phyloP scores from a whole-genome alignment of 2,329 filamentous ascomycete genomes.

The Westerdykella aurantiaca region DNA sequence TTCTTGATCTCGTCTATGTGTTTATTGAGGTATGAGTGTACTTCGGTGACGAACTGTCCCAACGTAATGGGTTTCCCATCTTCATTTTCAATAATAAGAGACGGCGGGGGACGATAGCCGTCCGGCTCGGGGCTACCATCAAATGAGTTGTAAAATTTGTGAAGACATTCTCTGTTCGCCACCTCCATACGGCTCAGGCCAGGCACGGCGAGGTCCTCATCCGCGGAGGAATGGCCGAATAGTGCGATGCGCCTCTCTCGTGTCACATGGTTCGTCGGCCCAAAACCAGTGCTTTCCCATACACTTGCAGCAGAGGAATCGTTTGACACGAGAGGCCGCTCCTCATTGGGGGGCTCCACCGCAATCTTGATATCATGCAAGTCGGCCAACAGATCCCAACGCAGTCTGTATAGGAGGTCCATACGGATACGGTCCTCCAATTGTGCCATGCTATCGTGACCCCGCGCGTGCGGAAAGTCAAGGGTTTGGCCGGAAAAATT shows the following conservation, averaged over 20 bases:
- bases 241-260: neutral
- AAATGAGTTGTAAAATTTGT: neutral
- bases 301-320: no score
- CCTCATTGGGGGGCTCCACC: neutral
- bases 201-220: conserved; percentile 3
- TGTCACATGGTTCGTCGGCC: no score
- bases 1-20: no score
- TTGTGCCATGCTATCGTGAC: no score
- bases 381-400: conserved; percentile 6
- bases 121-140: no score
- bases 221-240: conserved; percentile 2
- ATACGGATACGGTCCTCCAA: conserved; percentile 1
- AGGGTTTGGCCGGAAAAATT: no score
- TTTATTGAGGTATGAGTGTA: no score
- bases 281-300: no score
- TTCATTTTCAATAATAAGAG: conserved; percentile 4
- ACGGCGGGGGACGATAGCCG: conserved; percentile 4
- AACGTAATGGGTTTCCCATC: conserved; percentile 4
- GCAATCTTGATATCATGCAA: conserved; percentile 4
- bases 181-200: neutral
- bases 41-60: conserved; percentile 6
- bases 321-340: no score
- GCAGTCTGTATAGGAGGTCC: conserved; percentile 9
- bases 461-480: no score
- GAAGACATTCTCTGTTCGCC: neutral